phyloP scores from a whole-genome alignment of 768 basidiomycete species.

The Suillus weaverae region DNA sequence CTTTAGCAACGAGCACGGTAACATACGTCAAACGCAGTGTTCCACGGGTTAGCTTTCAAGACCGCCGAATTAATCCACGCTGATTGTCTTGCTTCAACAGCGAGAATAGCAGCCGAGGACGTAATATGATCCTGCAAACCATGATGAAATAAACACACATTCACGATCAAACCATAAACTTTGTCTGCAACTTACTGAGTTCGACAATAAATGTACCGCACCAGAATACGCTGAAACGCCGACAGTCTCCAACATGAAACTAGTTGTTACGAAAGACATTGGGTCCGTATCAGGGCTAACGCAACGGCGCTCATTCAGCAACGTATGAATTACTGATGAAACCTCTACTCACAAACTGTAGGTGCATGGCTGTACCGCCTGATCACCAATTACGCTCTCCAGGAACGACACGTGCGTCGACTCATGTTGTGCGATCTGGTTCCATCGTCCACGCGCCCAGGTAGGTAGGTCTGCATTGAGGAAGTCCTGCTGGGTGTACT shows the following conservation, averaged over 20 bases:
- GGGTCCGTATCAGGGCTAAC: conserved; percentile 44
- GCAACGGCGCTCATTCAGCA: not conserved
- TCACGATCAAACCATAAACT: not conserved
- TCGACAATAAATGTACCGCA: conserved; percentile 41
- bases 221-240: conserved; percentile 61
- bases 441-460: conserved; percentile 37
- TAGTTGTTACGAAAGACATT: conserved; percentile 43
- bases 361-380: conserved; percentile 14
- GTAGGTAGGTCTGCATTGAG: conserved; percentile 33
- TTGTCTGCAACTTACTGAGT: conserved; percentile 16
- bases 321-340: not conserved
- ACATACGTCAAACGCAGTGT: conserved; percentile 44
- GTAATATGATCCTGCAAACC: conserved; percentile 43
- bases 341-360: conserved; percentile 11
- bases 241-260: conserved; percentile 53
- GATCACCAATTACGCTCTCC: conserved; percentile 6
- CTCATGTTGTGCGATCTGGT: conserved; percentile 43
- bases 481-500: conserved; percentile 41
- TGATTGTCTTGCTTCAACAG: conserved; percentile 53
- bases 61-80: conserved; percentile 50
- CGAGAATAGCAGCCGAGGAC: conserved; percentile 59
- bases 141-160: not conserved
- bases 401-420: conserved; percentile 46
- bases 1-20: not conserved
- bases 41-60: conserved; percentile 43